These are phyloP conservation scores for Fusarium denticulatum DNA, from an alignment of 2,329 filamentous ascomycete species.

Conservation along the genomic window DNA sequence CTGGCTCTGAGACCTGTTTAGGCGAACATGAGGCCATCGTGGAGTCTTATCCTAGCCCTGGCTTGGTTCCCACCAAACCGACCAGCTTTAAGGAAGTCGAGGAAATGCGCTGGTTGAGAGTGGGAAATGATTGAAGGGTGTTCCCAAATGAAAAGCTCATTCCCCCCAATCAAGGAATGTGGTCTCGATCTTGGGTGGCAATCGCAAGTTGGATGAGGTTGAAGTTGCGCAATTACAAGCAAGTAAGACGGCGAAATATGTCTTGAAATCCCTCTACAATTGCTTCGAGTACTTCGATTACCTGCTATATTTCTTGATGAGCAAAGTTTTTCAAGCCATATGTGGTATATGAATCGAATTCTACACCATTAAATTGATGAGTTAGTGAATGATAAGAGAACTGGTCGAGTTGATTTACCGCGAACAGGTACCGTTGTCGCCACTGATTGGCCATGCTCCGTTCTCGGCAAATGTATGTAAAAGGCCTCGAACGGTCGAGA, in stretches of 20 bases:
- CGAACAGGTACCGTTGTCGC: not conserved
- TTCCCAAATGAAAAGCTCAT: not conserved
- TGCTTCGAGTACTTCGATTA: not conserved
- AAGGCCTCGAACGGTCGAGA: constrained; percentile 2
- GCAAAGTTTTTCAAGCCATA: not conserved
- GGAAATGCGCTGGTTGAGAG: not conserved
- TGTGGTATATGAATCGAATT: not conserved
- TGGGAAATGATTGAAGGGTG: not conserved
- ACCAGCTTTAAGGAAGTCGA: not conserved
- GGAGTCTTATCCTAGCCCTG: not conserved
- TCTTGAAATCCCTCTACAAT: not conserved
- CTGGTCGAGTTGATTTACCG: not conserved
- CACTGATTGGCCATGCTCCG: constrained; percentile 3
- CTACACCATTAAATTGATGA: not conserved
- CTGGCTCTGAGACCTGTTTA: constrained; percentile 22
- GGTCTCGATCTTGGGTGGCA: not conserved
- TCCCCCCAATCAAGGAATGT: not conserved
- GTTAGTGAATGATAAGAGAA: not conserved
- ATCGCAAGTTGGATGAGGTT: not conserved
- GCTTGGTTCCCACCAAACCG: not conserved
- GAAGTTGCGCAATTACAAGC: not conserved
- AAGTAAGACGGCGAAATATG: not conserved
- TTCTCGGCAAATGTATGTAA: not conserved
- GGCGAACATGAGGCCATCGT: constrained; percentile 10
- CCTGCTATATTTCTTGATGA: not conserved